Conservation (phyloP, 257 asterid species). For the Solanum boliviense region DNA sequence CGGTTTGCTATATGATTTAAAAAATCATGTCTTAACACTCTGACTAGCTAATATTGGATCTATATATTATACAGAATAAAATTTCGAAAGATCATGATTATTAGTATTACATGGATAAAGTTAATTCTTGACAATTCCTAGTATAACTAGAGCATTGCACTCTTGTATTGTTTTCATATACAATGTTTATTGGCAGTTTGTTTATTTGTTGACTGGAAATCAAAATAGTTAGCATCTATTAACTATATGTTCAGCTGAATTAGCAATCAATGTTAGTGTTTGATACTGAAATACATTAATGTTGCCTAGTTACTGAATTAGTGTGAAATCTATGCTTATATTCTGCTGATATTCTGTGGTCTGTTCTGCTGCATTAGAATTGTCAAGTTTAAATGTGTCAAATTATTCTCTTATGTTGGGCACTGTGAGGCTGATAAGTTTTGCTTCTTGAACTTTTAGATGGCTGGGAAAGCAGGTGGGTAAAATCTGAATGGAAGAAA, state of each 20-base stretch:
- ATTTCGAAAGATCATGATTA: background rate
- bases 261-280: background rate
- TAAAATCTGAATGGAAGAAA: conserved; percentile 95
- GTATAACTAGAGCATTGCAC: background rate
- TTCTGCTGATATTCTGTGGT: background rate
- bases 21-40: background rate
- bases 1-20: background rate
- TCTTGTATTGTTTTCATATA: background rate
- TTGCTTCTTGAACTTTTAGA: conserved; percentile 22
- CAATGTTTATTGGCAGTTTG: background rate
- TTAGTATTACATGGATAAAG: background rate
- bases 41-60: background rate
- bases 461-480: conserved; percentile 96
- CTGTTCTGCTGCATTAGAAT: background rate
- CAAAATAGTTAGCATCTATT: background rate
- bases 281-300: background rate
- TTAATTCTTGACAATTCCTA: background rate
- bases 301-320: background rate
- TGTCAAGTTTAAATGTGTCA: background rate
- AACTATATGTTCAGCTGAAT: background rate
- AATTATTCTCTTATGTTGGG: background rate
- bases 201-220: background rate
- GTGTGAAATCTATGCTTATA: background rate
- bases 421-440: conserved; percentile 3
- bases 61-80: background rate